These are phyloP conservation scores for Neopestalotiopsis sp. DNA, from an alignment of 2,329 filamentous ascomycete genomes.

Conservation along the genomic window DNA sequence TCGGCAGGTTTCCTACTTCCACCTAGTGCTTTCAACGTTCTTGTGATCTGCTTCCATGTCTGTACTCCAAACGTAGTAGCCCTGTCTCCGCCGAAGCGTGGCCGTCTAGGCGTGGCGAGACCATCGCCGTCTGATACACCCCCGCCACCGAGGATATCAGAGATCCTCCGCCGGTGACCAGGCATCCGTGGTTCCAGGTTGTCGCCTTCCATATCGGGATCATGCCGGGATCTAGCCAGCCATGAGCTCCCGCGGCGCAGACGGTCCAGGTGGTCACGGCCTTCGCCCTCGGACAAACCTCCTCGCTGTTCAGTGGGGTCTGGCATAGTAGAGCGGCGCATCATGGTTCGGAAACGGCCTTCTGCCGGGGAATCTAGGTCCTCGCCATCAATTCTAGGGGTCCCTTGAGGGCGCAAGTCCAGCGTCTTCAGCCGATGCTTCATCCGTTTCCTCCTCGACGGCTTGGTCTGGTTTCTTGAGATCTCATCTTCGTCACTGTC, in stretches of 20 bases:
- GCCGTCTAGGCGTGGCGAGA: conserved; percentile 56
- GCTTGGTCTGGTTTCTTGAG: conserved; percentile 50
- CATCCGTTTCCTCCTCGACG: conserved; percentile 69
- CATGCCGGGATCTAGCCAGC: conserved; percentile 56
- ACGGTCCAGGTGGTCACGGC: conserved; percentile 64
- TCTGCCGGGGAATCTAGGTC: conserved; percentile 47
- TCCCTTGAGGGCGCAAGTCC: conserved; percentile 67
- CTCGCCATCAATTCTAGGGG: conserved; percentile 54
- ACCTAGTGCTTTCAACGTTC: conserved; percentile 79
- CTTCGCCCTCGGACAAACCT: conserved; percentile 78
- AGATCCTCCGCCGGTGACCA: conserved; percentile 70
- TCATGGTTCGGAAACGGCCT: conserved; percentile 59
- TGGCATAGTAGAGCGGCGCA: conserved; percentile 70
- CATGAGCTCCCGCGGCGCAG: conserved; percentile 61
- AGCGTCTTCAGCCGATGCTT: conserved; percentile 59
- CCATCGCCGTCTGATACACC: conserved; percentile 69
- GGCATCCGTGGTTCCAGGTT: conserved; percentile 59
- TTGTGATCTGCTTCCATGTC: conserved; percentile 93
- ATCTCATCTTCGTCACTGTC: conserved; percentile 81
- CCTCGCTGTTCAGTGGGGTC: conserved; percentile 64
- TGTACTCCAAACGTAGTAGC: conserved; percentile 78
- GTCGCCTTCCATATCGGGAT: conserved; percentile 58
- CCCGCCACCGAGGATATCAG: conserved; percentile 67
- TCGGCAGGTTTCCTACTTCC: conserved; percentile 76
- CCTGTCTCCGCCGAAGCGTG: conserved; percentile 68